Base-by-base conservation (phyloP, 805 yeast species). In the Yamadazyma tumulicola region DNA sequence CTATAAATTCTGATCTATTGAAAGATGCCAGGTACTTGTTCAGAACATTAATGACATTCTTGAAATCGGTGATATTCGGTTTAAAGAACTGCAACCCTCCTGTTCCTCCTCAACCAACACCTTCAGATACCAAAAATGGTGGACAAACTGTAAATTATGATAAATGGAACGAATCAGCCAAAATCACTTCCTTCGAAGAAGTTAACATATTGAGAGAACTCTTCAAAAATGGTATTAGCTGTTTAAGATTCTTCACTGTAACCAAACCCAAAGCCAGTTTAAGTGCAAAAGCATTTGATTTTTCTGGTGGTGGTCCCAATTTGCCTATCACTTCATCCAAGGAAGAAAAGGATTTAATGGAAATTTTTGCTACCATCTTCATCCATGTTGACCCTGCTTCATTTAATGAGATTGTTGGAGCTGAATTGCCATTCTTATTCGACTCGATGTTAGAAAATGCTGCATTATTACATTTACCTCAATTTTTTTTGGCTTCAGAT, bases 271-370 rank as follows among this genome's bases (percentile, higher is more conserved):
- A 65, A 35, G 51, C 59, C n/a, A 32, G 43, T 11, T 32, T 39
- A 6, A 31, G 49, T 4, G 45, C 60, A 2, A 64, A 64, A 36
- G 60, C 64, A n/a, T 60, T 68, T 46, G 69, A 63, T 45, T 80
- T 80, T 52, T 85, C 84, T 39, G 73, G 84, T 1, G 76, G 83
- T 11, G 91, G 88, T 6, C 91, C 95, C 4, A 82, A 82, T 38
- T 60, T 85, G 24, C 95, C 96, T 4, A 84, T 86, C 9, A 78
- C 89, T 1, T 85, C 94, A 0, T 79, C 95, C 1, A 88, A 87
- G 47, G 97, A 91, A 51, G 96, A 89, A 39, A 87, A 89, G 48
- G 98, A 93, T 49, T 66, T 89, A 38, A 88, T 93, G 96, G 98
- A 94, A 52, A 81, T 88, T 3, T 78, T 93, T 54, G 96, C 96